Percentiles rank a stretch among this genome's conserved stretches.
phyloP scores from a whole-genome alignment of 2,329 filamentous ascomycete genomes.

The Zalaria sp. region DNA sequence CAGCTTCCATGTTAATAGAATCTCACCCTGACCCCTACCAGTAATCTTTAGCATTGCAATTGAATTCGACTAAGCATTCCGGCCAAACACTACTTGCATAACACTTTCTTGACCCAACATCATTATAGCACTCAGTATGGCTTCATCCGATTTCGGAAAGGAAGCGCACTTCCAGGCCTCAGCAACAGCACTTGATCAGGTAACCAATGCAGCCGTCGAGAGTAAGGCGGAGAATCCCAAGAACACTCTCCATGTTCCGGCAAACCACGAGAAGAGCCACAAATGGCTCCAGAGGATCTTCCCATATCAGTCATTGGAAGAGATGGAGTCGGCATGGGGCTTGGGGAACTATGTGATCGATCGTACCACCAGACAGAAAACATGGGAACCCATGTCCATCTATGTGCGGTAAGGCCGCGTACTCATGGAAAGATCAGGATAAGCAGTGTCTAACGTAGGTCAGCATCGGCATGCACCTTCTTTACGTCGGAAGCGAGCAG shows the following conservation, averaged over 20 bases:
- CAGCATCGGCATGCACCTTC: slow-evolving; percentile 26
- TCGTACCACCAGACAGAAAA: slow-evolving; percentile 23
- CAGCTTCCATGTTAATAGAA: too few relatives aligned
- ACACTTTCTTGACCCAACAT: too few relatives aligned
- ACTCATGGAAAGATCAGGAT: neutral
- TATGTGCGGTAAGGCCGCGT: slow-evolving; percentile 19
- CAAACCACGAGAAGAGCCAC: slow-evolving; percentile 8
- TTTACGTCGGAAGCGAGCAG: slow-evolving; percentile 28
- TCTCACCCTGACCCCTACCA: too few relatives aligned
- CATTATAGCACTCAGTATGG: too few relatives aligned
- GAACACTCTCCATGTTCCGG: slow-evolving; percentile 12
- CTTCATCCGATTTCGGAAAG: neutral
- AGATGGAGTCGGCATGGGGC: slow-evolving; percentile 22
- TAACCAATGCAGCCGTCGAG: slow-evolving; percentile 12
- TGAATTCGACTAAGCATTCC: too few relatives aligned
- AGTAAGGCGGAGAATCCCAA: slow-evolving; percentile 12
- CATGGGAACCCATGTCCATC: slow-evolving; percentile 28
- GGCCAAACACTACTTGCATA: too few relatives aligned
- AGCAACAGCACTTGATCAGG: slow-evolving; percentile 9
- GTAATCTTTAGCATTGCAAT: too few relatives aligned
- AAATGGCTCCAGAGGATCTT: slow-evolving; percentile 7
- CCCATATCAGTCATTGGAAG: slow-evolving; percentile 12
- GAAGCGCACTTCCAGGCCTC: slow-evolving; percentile 13
- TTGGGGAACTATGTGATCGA: slow-evolving; percentile 31
- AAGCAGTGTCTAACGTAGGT: neutral